These are phyloP conservation scores for Phytophthora cactorum DNA, from an alignment of 352 stramenopile species.

Conservation along the genomic window DNA sequence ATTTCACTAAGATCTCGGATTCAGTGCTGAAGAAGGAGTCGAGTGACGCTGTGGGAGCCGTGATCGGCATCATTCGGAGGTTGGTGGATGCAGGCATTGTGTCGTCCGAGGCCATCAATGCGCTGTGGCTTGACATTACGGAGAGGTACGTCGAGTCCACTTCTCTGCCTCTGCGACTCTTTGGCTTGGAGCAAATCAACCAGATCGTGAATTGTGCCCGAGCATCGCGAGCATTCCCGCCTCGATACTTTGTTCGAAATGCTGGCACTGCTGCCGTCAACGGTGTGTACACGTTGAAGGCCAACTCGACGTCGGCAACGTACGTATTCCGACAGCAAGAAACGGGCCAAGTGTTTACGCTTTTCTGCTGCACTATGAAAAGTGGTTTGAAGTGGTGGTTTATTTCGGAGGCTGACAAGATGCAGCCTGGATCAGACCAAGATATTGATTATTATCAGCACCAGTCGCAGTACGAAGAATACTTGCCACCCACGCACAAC, in stretches of 20 bases:
- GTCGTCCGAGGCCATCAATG: slow-evolving; percentile 62
- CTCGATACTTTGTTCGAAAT: slow-evolving; percentile 87
- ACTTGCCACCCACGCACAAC: slow-evolving; percentile 86
- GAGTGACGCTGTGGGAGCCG: slow-evolving; percentile 78
- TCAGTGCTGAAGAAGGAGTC: slow-evolving; percentile 87
- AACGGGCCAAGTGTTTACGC: slow-evolving; percentile 87
- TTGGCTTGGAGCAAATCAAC: slow-evolving; percentile 94
- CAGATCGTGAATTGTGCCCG: slow-evolving; percentile 92
- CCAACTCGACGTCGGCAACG: slow-evolving; percentile 62
- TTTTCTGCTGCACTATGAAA: slow-evolving; percentile 98
- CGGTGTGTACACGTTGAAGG: slow-evolving; percentile 91
- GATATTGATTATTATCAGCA: slow-evolving; percentile 99
- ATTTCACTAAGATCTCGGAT: slow-evolving; percentile 81
- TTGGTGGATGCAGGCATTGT: slow-evolving; percentile 75
- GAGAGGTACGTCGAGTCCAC: slow-evolving; percentile 90
- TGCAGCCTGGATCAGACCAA: slow-evolving; percentile 97
- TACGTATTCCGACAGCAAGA: slow-evolving; percentile 80
- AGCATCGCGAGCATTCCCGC: slow-evolving; percentile 85
- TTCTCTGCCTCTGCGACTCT: slow-evolving; percentile 93
- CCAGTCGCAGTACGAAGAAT: slow-evolving; percentile 95
- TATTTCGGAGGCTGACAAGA: slow-evolving; percentile 96
- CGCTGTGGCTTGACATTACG: slow-evolving; percentile 85
- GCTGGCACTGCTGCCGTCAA: slow-evolving; percentile 94
- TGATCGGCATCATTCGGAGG: slow-evolving; percentile 81
- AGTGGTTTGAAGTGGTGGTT: slow-evolving; percentile 99